Percentiles rank a stretch among this genome's conserved stretches.
Evolutionary conservation across 2,329 filamentous ascomycete species (phyloP).

Genomic region (Clonostachys byssicola): DNA sequence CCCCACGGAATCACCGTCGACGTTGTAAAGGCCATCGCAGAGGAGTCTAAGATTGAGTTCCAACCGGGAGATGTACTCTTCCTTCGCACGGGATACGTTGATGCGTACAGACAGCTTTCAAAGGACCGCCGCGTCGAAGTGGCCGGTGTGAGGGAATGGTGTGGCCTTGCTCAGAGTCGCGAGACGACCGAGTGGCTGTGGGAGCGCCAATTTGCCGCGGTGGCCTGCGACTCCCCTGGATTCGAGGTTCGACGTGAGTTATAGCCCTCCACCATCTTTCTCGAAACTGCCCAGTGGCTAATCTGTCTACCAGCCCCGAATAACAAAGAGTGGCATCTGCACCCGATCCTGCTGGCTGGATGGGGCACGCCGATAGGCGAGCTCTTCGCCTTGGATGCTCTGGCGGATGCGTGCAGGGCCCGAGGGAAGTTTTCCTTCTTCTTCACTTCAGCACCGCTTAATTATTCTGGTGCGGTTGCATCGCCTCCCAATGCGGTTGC

Average conservation of each 20-base stretch:
- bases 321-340: slow-evolving; percentile 9
- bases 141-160: slow-evolving; percentile 15
- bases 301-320: slow-evolving; percentile 2
- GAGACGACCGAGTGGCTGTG: slow-evolving; percentile 52
- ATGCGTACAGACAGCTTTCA: slow-evolving; percentile 30
- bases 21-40: slow-evolving; percentile 35
- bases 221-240: slow-evolving; percentile 41
- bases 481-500: slow-evolving; percentile 11
- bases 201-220: slow-evolving; percentile 49
- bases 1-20: slow-evolving; percentile 34
- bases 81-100: slow-evolving; percentile 47
- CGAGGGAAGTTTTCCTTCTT: slow-evolving; percentile 9
- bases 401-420: slow-evolving; percentile 9
- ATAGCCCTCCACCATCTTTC: background rate
- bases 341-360: slow-evolving; percentile 16
- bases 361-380: slow-evolving; percentile 18
- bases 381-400: slow-evolving; percentile 16
- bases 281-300: background rate
- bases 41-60: slow-evolving; percentile 34
- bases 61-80: slow-evolving; percentile 51
- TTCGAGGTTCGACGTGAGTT: slow-evolving; percentile 15
- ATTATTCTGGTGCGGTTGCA: slow-evolving; percentile 8
- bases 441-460: slow-evolving; percentile 10
- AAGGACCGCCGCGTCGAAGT: slow-evolving; percentile 26
- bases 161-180: slow-evolving; percentile 41